Conservation (phyloP, 495 filamentous ascomycete genomes). For the Aspergillus homomorphus region DNA sequence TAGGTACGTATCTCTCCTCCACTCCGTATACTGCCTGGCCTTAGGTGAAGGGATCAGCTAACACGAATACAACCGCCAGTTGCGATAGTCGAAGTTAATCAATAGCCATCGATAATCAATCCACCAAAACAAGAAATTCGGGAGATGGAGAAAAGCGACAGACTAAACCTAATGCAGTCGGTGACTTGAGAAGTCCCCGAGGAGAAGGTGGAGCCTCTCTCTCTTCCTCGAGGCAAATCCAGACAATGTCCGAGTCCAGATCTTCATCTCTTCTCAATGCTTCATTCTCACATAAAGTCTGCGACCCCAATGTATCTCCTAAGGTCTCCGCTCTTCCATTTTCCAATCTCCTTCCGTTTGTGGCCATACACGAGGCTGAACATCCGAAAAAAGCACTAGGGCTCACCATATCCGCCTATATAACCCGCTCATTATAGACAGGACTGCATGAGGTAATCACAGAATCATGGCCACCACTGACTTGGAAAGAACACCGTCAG, state of each 20-base stretch:
- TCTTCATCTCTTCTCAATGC: background rate
- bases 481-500: background rate
- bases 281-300: background rate
- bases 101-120: background rate
- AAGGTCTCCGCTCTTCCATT: background rate
- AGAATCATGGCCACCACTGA: background rate
- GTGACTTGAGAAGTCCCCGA: background rate
- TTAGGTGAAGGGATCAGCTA: background rate
- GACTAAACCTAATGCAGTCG: background rate
- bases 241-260: background rate
- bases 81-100: background rate
- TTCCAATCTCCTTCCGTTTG: background rate
- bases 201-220: background rate
- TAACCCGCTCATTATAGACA: background rate
- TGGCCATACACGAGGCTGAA: background rate
- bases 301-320: background rate
- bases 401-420: background rate
- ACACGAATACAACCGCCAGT: background rate
- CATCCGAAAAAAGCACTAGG: background rate
- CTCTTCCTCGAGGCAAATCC: background rate
- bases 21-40: background rate
- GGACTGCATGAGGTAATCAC: background rate
- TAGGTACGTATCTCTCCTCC: background rate
- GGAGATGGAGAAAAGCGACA: background rate
- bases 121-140: background rate